Base-by-base conservation (phyloP, 1,139 yeast genomes). In the Candida neerlandica region DNA sequence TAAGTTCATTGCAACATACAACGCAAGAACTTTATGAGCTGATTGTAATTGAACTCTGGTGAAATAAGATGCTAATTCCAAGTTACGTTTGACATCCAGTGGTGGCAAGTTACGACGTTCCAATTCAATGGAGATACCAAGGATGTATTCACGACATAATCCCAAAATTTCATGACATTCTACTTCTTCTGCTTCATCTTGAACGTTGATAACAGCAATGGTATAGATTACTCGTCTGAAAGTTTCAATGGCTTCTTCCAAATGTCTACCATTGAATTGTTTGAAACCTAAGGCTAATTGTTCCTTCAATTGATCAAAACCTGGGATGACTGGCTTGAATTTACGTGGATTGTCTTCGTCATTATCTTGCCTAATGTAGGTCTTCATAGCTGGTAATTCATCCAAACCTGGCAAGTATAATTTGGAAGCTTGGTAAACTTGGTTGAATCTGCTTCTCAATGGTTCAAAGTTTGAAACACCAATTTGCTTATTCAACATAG, bases 41-140 rank as follows among this genome's bases (percentile, higher is more conserved):
- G 89, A 85, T 58, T 89, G 91, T 59, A 95, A 80, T 58, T 86
- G 82, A 38, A 92, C 86, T 64, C 84, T 84, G 15, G 99, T 90
- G 75, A 95, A 95, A 70, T 92, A 94, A 0, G 98, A 96, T 5
- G 98, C 98, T 58, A 95, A 77, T 68, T 94, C 99, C 63, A 95
- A 78, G 64, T 89, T 91, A 55, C 98, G 86, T 70, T 90, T 87
- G 48, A 86, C 74, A 53, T 90, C 89, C 26, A 75, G 71, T 4
- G 85, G 75, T 37, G 87, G 89, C 51, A 92, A 73, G 7, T 86
- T 67, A 70, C 98, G 89, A 71, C 99, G 91, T 50, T 82, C 82
- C 56, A 94, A 78, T 69, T 95, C 99, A 57, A 94, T 89, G 27
- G 96, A 86, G 58, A 92, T 80, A 18, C 98, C 99, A 49, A 94